Evolutionary conservation across 352 stramenopile genomes (phyloP).

Genomic region (Aphanomyces stellatus): DNA sequence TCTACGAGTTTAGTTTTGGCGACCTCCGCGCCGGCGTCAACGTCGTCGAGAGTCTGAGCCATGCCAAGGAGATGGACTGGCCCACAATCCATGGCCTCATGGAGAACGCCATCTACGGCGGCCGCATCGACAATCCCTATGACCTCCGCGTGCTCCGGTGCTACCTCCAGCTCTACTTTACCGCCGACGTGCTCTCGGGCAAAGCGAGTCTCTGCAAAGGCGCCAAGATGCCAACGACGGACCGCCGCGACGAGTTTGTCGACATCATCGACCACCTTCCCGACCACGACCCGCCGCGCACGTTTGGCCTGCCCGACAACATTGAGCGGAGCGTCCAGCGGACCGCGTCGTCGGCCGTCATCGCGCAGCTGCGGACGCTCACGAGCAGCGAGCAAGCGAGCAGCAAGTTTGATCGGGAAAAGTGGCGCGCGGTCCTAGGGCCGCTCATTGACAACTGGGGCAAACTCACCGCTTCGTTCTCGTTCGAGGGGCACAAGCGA

Average conservation of each 20-base stretch:
- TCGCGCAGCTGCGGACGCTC: conserved; percentile 81
- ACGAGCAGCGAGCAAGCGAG: conserved; percentile 45
- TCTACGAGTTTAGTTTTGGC: conserved; percentile 94
- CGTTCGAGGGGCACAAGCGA: conserved; percentile 31
- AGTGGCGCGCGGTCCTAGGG: conserved; percentile 81
- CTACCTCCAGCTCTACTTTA: conserved; percentile 86
- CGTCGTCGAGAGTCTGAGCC: conserved; percentile 75
- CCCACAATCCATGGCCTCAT: conserved; percentile 89
- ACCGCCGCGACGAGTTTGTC: conserved; percentile 54
- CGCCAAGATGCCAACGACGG: conserved; percentile 61
- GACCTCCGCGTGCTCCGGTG: conserved; percentile 85
- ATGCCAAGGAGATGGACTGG: conserved; percentile 78
- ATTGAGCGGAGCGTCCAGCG: conserved; percentile 92
- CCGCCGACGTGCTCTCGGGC: conserved; percentile 54
- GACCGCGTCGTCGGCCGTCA: conserved; percentile 72
- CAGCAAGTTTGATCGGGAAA: conserved; percentile 86
- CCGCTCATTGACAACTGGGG: conserved; percentile 87
- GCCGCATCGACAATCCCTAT: conserved; percentile 90
- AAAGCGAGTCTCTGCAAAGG: conserved; percentile 49
- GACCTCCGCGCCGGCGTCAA: conserved; percentile 90
- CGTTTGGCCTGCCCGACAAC: conserved; percentile 92
- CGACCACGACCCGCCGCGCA: conserved; percentile 56
- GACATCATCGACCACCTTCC: conserved; percentile 65
- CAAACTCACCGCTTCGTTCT: conserved; percentile 63
- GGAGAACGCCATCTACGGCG: conserved; percentile 94